Evolutionary conservation across 805 yeast genomes (phyloP).

Genomic region (Huiozyma sinensis): DNA sequence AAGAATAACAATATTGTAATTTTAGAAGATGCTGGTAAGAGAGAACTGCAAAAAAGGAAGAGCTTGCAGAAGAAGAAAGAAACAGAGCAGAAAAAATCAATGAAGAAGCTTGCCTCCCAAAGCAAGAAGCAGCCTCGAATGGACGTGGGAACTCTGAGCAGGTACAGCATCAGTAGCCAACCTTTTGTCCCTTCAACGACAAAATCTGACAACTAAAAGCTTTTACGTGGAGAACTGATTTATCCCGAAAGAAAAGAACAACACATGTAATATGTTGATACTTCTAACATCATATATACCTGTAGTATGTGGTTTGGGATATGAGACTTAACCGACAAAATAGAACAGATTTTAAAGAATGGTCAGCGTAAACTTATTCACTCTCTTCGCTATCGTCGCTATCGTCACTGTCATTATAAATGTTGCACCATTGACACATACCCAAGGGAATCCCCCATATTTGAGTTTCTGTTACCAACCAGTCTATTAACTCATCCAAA

Average conservation of each 20-base stretch:
- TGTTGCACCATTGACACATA: slow-evolving; percentile 34
- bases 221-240: no score
- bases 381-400: slow-evolving; percentile 13
- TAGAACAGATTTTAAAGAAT: no score
- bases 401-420: slow-evolving; percentile 15
- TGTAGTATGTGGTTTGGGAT: no score
- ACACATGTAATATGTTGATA: no score
- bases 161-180: not conserved
- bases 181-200: slow-evolving; percentile 1
- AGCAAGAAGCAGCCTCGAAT: not conserved
- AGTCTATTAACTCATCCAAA: slow-evolving; percentile 70
- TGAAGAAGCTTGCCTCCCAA: not conserved
- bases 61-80: slow-evolving; percentile 12
- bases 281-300: no score
- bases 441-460: slow-evolving; percentile 72
- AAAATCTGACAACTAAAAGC: not conserved
- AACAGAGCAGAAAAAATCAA: slow-evolving; percentile 3
- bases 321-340: no score
- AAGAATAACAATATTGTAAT: slow-evolving; percentile 21
- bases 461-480: slow-evolving; percentile 42
- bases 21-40: slow-evolving; percentile 25
- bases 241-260: no score
- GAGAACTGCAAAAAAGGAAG: slow-evolving; percentile 20
- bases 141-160: not conserved
- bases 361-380: not conserved